Conservation (phyloP, 1,284 basidiomycete species). For the Cutaneotrichosporon dermatis region DNA sequence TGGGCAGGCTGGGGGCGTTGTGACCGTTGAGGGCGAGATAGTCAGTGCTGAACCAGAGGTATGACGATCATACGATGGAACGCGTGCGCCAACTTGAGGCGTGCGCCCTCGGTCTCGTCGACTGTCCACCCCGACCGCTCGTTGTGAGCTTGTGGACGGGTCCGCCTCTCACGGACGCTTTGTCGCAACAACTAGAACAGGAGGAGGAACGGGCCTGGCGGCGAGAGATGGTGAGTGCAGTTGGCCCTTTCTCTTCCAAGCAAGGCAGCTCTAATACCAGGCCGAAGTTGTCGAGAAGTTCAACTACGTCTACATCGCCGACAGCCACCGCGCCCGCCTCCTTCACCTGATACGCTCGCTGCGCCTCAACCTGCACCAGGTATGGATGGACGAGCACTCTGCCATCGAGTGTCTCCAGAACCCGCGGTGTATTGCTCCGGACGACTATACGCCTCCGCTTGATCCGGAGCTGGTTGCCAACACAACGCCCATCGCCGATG, state of each 20-base stretch:
- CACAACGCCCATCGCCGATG: background rate
- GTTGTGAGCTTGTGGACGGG: background rate
- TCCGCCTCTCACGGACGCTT: too few relatives aligned
- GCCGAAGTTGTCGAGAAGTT: background rate
- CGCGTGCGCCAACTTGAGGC: background rate
- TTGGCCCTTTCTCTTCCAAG: too few relatives aligned
- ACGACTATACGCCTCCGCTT: background rate
- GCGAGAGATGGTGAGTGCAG: too few relatives aligned
- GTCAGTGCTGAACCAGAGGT: too few relatives aligned
- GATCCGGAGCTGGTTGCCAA: background rate
- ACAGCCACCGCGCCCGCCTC: too few relatives aligned
- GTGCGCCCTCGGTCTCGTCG: background rate
- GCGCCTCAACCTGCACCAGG: background rate
- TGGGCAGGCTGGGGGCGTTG: too few relatives aligned
- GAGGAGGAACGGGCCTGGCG: too few relatives aligned
- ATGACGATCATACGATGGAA: too few relatives aligned
- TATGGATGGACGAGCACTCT: conserved; percentile 8
- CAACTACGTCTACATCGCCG: background rate
- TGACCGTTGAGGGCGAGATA: too few relatives aligned
- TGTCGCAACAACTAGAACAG: too few relatives aligned
- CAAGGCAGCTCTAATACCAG: background rate
- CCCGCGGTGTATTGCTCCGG: conserved; percentile 4
- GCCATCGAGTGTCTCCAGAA: conserved; percentile 9
- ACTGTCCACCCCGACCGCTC: background rate
- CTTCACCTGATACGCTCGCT: background rate